Base-by-base conservation (phyloP, 805 yeast genomes). In the Pichia deserticola region DNA sequence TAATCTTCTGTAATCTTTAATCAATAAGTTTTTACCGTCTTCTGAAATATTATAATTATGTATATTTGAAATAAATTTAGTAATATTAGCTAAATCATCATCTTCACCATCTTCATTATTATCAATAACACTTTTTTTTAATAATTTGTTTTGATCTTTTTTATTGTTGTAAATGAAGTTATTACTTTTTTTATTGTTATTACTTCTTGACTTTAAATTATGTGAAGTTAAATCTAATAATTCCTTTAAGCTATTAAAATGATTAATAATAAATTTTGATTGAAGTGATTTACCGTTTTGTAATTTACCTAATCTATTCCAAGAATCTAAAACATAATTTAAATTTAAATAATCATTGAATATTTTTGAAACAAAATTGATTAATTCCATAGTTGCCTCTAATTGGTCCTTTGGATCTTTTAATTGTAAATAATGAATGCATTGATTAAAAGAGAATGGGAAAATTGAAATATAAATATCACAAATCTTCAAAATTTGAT, bases 1-100 rank as follows among this genome's bases (percentile, higher is more conserved):
- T 49, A 83, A 68, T 30, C 87, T 64, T 54, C 76, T 77, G 59
- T 65, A 81, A 56, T 83, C 89, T 51, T 74, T 75, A 10, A 50
- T 46, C 1, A 76, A 49, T 30, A 74, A 52, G 45, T 67, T 67
- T 33, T 62, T 63, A 8, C 77, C 79, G 55, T 75, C 79, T 20
- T 62, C 63, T 20, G 71, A 56, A 10, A 76, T 65, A 25, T 58
- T 55, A 9, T 64, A 71, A 4, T 58, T 56, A 42, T 61, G 63
- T 15, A 75, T 55, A 7, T 59, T 54, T 7, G 57, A 59, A 10
- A 67, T 53, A 48, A 72, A 61, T 13, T 70, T 69, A 5, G 46
- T 46, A 15, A 67, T 53, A 5, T 51, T 55, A 40, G 56, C 57
- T 42, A 60, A 37, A n/a, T 73, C 75, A 42, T 73, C 78, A 7